A percentile compares a stretch with the other conserved stretches of the same genome.
These are phyloP conservation scores for Alternaria sp. DNA, from an alignment of 2,329 filamentous ascomycete genomes.

Conservation along the genomic window DNA sequence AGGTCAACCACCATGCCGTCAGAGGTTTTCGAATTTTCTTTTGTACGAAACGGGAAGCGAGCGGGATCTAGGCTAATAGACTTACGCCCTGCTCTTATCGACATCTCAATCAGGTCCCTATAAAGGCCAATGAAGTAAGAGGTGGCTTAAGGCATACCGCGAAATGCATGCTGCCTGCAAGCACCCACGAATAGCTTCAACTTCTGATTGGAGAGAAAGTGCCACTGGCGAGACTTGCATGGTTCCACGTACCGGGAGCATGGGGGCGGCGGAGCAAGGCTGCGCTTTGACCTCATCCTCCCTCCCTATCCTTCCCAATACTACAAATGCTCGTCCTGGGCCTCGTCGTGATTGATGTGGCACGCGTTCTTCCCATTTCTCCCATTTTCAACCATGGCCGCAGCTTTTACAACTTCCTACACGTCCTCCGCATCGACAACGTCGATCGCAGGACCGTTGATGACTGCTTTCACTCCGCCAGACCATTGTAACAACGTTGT, in stretches of 20 bases:
- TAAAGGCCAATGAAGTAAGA: neutral
- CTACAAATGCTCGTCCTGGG: neutral
- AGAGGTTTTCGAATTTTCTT: neutral
- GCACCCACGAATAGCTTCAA: neutral
- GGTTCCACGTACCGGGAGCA: neutral
- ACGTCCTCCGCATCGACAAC: neutral
- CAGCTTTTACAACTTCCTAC: neutral
- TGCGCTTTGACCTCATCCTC: conserved; percentile 1
- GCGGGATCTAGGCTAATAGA: neutral
- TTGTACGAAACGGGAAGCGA: neutral
- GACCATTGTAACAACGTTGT: neutral
- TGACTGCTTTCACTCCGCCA: conserved; percentile 3
- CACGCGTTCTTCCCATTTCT: neutral
- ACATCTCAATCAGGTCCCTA: neutral
- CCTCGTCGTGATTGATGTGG: neutral
- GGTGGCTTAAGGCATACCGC: neutral
- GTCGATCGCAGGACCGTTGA: neutral
- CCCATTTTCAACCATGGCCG: neutral
- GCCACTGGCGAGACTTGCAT: neutral
- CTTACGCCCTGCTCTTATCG: neutral
- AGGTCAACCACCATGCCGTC: neutral
- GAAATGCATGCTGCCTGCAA: neutral
- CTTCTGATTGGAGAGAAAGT: neutral
- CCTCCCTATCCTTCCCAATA: neutral
- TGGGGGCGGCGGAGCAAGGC: conserved; percentile 2